phyloP scores from a whole-genome alignment of 371 early-diverging fungal species.

The Mortierella sp. region DNA sequence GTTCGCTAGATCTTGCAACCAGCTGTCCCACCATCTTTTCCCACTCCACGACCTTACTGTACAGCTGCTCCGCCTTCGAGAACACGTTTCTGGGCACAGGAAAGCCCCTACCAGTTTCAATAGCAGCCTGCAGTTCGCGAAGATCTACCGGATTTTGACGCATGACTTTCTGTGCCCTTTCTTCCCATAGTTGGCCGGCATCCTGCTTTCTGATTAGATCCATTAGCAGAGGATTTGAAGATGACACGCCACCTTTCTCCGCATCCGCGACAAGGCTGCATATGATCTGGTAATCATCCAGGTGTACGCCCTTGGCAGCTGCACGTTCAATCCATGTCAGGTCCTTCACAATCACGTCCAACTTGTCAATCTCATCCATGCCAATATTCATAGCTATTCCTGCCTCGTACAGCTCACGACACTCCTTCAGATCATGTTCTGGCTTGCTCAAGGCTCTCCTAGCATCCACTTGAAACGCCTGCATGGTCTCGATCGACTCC shows the following conservation, averaged over 20 bases:
- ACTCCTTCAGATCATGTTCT: conserved; percentile 34
- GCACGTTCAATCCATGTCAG: conserved; percentile 46
- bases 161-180: conserved; percentile 21
- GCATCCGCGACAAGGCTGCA: conserved; percentile 48
- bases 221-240: conserved; percentile 34
- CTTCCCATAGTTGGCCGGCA: conserved; percentile 32
- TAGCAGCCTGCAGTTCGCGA: conserved; percentile 34
- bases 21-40: conserved; percentile 28
- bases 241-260: conserved; percentile 42
- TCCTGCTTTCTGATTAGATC: conserved; percentile 31
- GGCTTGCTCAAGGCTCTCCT: conserved; percentile 41
- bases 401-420: conserved; percentile 47
- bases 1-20: conserved; percentile 19
- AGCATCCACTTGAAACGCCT: conserved; percentile 48
- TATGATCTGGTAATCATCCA: conserved; percentile 43
- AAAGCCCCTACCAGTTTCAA: conserved; percentile 34
- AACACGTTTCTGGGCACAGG: conserved; percentile 36
- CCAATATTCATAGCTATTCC: conserved; percentile 46
- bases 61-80: conserved; percentile 43
- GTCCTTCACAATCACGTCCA: conserved; percentile 52
- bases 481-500: conserved; percentile 48
- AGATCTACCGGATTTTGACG: conserved; percentile 32
- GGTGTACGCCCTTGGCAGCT: conserved; percentile 29
- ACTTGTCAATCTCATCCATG: conserved; percentile 50
- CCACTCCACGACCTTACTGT: conserved; percentile 44